phyloP scores from a whole-genome alignment of 805 yeast genomes.

The Suhomyces vadensis region DNA sequence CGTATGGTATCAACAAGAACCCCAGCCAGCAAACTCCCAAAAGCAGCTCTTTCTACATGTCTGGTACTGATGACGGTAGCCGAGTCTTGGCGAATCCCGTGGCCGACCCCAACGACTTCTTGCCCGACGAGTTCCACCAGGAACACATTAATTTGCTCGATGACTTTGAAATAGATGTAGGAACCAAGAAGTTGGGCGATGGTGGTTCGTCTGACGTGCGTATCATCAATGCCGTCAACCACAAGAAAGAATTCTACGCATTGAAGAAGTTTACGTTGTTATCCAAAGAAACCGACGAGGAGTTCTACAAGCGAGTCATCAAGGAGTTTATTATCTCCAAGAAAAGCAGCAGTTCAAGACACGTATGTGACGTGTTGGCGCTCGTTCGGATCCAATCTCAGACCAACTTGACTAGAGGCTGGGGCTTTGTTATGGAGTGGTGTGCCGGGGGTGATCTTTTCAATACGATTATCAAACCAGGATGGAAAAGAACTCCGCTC shows the following conservation, averaged over 20 bases:
- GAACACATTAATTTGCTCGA: conserved; percentile 50
- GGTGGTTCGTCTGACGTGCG: conserved; percentile 75
- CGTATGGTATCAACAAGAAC: conserved; percentile 55
- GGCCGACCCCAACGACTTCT: conserved; percentile 61
- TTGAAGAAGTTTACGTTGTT: conserved; percentile 64
- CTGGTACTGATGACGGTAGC: conserved; percentile 41
- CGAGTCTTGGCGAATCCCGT: conserved; percentile 61
- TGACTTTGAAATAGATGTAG: conserved; percentile 49
- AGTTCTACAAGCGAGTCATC: conserved; percentile 63
- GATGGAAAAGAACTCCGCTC: conserved; percentile 56
- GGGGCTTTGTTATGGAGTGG: conserved; percentile 74
- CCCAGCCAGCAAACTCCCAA: conserved; percentile 22
- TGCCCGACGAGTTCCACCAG: conserved; percentile 57
- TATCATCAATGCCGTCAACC: conserved; percentile 33
- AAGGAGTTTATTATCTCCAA: conserved; percentile 66
- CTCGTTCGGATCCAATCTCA: conserved; percentile 59
- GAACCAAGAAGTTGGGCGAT: conserved; percentile 54
- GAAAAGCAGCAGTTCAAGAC: conserved; percentile 54
- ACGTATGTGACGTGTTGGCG: conserved; percentile 57
- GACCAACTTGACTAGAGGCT: conserved; percentile 56
- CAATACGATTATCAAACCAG: conserved; percentile 51
- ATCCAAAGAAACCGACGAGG: conserved; percentile 60
- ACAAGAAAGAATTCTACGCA: conserved; percentile 55
- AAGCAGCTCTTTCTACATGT: conserved; percentile 24
- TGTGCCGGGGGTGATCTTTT: conserved; percentile 66